phyloP scores from a whole-genome alignment of 805 yeast species.

The Candida pseudofarinosa region DNA sequence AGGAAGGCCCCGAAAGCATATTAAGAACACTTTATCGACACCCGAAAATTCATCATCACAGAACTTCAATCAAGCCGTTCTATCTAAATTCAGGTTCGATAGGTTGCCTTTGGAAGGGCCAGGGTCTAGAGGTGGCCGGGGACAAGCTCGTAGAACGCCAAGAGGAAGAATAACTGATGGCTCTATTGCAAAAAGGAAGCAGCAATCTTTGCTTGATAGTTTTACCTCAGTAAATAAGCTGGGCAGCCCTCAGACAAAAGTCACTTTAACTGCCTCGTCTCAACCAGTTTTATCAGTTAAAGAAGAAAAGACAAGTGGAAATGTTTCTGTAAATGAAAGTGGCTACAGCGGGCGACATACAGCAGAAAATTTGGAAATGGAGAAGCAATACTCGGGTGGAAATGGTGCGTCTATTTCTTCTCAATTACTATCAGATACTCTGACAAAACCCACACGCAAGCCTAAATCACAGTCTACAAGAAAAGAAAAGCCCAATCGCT shows the following conservation, averaged over 20 bases:
- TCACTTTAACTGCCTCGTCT: neutral
- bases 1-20: constrained; percentile 33
- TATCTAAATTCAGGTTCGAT: constrained; percentile 33
- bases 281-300: neutral
- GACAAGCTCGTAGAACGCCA: constrained; percentile 13
- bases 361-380: neutral
- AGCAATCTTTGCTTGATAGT: constrained; percentile 11
- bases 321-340: too few relatives aligned
- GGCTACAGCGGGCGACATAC: neutral
- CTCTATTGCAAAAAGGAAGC: constrained; percentile 17
- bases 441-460: neutral
- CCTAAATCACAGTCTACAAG: neutral
- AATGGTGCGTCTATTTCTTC: neutral
- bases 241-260: neutral
- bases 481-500: neutral
- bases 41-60: constrained; percentile 17
- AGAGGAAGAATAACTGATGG: constrained; percentile 25
- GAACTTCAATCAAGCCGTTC: constrained; percentile 26
- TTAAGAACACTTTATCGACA: constrained; percentile 11
- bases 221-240: constrained; percentile 2
- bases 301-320: neutral
- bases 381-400: too few relatives aligned
- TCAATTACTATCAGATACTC: neutral
- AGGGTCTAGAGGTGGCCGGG: constrained; percentile 37
- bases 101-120: constrained; percentile 33